Percentiles rank a stretch among this genome's conserved stretches.
Evolutionary conservation across 2,329 filamentous ascomycete genomes (phyloP).

Genomic region (Fusarium clavum): DNA sequence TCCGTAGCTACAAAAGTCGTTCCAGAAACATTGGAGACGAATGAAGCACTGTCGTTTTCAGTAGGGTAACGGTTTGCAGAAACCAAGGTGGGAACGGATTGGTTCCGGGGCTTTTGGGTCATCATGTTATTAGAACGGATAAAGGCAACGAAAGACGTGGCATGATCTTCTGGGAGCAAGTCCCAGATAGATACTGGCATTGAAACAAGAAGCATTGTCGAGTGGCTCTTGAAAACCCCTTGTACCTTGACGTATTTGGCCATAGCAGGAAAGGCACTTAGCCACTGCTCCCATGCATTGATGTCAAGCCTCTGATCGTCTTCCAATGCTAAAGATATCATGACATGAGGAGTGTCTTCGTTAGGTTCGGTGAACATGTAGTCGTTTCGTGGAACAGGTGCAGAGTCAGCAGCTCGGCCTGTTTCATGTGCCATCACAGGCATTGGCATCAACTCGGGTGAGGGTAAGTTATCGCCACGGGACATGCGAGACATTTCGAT

Average conservation of each 20-base stretch:
- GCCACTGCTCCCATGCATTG: constrained; percentile 70
- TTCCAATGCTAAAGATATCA: constrained; percentile 70
- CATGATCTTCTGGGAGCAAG: constrained; percentile 66
- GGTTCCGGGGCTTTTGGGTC: constrained; percentile 45
- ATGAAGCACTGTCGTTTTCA: constrained; percentile 47
- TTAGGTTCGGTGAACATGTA: constrained; percentile 59
- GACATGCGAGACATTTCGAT: constrained; percentile 63
- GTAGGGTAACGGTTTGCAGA: constrained; percentile 39
- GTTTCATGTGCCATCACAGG: constrained; percentile 36
- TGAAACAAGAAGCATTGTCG: constrained; percentile 67
- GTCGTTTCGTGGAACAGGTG: constrained; percentile 40
- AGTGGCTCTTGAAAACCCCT: constrained; percentile 71
- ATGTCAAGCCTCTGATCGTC: constrained; percentile 67
- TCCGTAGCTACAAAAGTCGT: constrained; percentile 51
- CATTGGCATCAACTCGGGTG: constrained; percentile 36
- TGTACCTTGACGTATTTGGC: constrained; percentile 71
- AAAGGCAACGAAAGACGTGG: constrained; percentile 69
- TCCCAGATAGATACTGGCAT: constrained; percentile 71
- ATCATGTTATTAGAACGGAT: constrained; percentile 68
- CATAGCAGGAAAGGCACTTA: constrained; percentile 65
- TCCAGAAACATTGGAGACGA: constrained; percentile 50
- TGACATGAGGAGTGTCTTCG: constrained; percentile 68
- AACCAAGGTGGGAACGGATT: constrained; percentile 41
- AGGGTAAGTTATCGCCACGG: constrained; percentile 43
- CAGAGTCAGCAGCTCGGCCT: constrained; percentile 46